Evolutionary conservation across 805 yeast genomes (phyloP).

Genomic region (Lachancea fermentati): DNA sequence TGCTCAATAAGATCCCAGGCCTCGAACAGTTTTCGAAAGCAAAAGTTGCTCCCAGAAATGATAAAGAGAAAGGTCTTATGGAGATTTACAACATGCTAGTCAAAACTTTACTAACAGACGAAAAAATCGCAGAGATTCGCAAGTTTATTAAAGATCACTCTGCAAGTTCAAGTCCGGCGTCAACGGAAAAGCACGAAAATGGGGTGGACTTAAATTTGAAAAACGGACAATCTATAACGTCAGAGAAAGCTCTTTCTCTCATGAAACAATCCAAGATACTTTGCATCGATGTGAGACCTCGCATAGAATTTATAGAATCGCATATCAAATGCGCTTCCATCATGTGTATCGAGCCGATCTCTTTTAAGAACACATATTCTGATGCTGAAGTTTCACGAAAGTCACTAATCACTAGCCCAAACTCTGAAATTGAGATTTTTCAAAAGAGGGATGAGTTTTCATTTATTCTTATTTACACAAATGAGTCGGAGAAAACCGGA

Average conservation of each 20-base stretch:
- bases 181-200: background rate
- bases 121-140: constrained; percentile 25
- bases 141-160: constrained; percentile 20
- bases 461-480: constrained; percentile 52
- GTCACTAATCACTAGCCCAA: constrained; percentile 52
- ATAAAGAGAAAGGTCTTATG: constrained; percentile 23
- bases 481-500: constrained; percentile 15
- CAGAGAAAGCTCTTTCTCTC: constrained; percentile 13
- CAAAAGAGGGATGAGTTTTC: constrained; percentile 49
- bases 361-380: constrained; percentile 43
- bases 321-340: constrained; percentile 59
- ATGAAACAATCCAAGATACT: constrained; percentile 33
- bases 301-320: constrained; percentile 50
- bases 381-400: constrained; percentile 64
- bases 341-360: constrained; percentile 72
- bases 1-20: constrained; percentile 26
- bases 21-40: constrained; percentile 20
- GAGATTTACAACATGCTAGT: constrained; percentile 31
- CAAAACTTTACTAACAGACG: constrained; percentile 26
- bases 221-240: constrained; percentile 6
- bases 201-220: background rate
- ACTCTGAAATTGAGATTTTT: constrained; percentile 50
- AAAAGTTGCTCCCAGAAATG: constrained; percentile 14
- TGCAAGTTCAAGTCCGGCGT: background rate
- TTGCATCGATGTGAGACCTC: constrained; percentile 67